Base-by-base conservation (phyloP, 169 alveolate genomes). In the Plasmodium gaboni region DNA sequence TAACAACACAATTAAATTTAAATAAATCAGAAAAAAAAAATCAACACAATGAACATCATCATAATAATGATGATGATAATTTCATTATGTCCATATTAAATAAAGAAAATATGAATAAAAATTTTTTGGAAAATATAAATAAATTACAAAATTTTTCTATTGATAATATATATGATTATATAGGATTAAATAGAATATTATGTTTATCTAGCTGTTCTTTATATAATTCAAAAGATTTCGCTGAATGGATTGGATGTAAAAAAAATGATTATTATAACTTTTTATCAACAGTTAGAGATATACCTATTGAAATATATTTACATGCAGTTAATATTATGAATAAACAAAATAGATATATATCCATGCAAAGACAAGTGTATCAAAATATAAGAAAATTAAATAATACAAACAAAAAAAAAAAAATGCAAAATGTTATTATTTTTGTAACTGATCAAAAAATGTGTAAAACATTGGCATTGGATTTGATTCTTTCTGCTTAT, bases 401-500 rank as follows among this genome's bases (percentile, higher is more conserved):
- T 70, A 38, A 38, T 38, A 38, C 5, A 5, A 9, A 6, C 5
- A 38, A 38, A 1, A 38, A 38, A 38, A 89, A 76, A 24, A 93
- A 89, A 15, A 89, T 88, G 44, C 93, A 94, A 73, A 93, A 96
- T 24, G 97, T 96, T 44, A 93, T 98, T 24, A 94, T 98, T 38
- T 97, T 97, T 94, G 98, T 98, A 46, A 95, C 98, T n/a, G 99
- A 98, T 68, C 96, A 99, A 70, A 97, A 98, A 73, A 97, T 97
- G 92, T 97, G 99, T 61, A 96, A 99, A 67, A 88, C 97, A 73
- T 87, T 98, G 42, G 99, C 99, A 53, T 88, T 98, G 46, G 99
- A 98, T 78, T 87, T 97, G 55, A 90, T 97, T 24, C 92, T 95
- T 32, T 94, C 96, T 17, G 91, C 97, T 0, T 94, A 95, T 24